A percentile compares a stretch with the other conserved stretches of the same genome.
Conservation (phyloP, 495 filamentous ascomycete genomes). For the Bathelium albidoporum region DNA sequence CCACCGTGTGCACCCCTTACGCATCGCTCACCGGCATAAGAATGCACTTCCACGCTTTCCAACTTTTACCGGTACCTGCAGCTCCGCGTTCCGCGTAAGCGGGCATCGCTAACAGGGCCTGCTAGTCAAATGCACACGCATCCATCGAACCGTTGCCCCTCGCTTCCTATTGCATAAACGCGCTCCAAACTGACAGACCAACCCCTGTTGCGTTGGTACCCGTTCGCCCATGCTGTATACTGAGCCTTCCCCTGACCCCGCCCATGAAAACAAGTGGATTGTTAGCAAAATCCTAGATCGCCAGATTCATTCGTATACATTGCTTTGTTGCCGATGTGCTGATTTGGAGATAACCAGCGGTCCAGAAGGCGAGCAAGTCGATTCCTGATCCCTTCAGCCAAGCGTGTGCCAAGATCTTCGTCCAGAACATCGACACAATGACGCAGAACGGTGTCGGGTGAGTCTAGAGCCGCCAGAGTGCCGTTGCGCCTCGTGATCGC, state of each 20-base stretch:
- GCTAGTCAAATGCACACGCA: background rate
- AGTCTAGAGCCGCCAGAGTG: background rate
- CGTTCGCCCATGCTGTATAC: background rate
- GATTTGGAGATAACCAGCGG: background rate
- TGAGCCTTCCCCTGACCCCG: background rate
- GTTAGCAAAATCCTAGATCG: background rate
- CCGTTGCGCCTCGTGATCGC: background rate
- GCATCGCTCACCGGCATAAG: too few relatives aligned
- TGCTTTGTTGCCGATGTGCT: background rate
- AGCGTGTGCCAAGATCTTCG: background rate
- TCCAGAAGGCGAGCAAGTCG: background rate
- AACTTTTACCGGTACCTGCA: too few relatives aligned
- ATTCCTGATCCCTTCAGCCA: background rate
- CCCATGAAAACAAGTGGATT: background rate
- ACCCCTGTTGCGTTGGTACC: background rate
- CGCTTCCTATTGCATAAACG: background rate
- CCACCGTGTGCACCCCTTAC: too few relatives aligned
- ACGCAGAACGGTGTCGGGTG: background rate
- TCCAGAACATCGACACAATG: background rate
- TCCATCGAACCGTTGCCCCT: too few relatives aligned
- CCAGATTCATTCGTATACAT: background rate
- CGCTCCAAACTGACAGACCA: background rate
- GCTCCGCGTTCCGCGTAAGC: background rate
- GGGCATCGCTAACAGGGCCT: background rate
- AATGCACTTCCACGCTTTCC: too few relatives aligned